A percentile compares a stretch with the other conserved stretches of the same genome.
These are phyloP conservation scores for Monosporozyma aerobia DNA, from an alignment of 805 yeast genomes.

Conservation along the genomic window DNA sequence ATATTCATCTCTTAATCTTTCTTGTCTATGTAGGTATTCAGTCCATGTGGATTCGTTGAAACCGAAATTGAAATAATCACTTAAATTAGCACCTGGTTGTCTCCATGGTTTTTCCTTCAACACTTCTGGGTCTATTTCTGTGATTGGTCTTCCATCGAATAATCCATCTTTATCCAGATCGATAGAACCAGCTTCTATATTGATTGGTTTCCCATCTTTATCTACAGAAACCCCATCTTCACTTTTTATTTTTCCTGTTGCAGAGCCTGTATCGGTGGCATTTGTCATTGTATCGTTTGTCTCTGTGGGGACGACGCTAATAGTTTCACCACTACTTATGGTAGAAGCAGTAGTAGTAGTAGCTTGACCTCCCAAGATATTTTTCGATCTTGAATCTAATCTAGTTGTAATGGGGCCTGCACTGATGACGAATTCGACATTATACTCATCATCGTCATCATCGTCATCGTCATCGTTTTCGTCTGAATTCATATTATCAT, in stretches of 20 bases:
- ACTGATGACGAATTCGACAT: slow-evolving; percentile 77
- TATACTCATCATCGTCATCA: slow-evolving; percentile 29
- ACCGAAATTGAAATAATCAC: slow-evolving; percentile 94
- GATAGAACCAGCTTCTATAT: slow-evolving; percentile 16
- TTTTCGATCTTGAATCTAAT: slow-evolving; percentile 16
- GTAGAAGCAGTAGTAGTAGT: slow-evolving; percentile 7
- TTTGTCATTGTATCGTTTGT: slow-evolving; percentile 3
- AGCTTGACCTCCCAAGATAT: slow-evolving; percentile 9
- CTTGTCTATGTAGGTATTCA: slow-evolving; percentile 83
- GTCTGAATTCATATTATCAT: background rate
- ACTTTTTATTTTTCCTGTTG: slow-evolving; percentile 1
- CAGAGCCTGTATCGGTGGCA: slow-evolving; percentile 7
- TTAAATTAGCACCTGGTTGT: slow-evolving; percentile 88
- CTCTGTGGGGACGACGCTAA: slow-evolving; percentile 13
- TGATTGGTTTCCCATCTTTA: slow-evolving; percentile 1
- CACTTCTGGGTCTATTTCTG: slow-evolving; percentile 69
- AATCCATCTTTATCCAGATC: slow-evolving; percentile 29
- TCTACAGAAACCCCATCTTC: background rate
- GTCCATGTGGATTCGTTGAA: slow-evolving; percentile 96
- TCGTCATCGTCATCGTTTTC: background rate
- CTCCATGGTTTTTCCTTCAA: slow-evolving; percentile 97
- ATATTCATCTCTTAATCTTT: slow-evolving; percentile 66
- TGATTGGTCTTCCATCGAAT: slow-evolving; percentile 70
- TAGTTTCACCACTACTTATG: background rate
- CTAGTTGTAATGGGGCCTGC: slow-evolving; percentile 26